Conservation (phyloP, 257 asterid genomes). For the Voacanga thouarsii region DNA sequence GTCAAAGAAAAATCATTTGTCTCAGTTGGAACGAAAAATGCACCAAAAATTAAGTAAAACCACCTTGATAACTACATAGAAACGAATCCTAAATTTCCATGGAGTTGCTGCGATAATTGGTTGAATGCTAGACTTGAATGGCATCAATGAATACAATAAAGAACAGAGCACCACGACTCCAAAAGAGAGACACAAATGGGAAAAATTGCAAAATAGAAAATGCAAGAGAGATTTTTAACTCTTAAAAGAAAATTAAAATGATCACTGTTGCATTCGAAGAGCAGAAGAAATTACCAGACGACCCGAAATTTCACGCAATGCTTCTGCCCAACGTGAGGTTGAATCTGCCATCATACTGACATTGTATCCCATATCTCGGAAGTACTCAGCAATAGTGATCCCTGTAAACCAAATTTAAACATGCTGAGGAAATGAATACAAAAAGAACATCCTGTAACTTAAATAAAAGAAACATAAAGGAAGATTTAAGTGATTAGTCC, state of each 20-base stretch:
- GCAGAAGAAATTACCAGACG: constrained; percentile 60
- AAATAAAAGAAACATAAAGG: neutral
- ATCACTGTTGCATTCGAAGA: neutral
- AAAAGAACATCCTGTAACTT: no score
- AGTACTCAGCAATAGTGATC: constrained; percentile 94
- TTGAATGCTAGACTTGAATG: neutral
- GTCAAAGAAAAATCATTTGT: neutral
- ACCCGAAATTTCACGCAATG: constrained; percentile 99
- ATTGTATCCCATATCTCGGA: constrained; percentile 99
- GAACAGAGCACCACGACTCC: neutral
- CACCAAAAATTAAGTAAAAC: neutral
- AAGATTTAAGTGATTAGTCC: no score
- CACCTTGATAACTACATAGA: neutral
- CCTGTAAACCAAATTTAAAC: constrained; percentile 52
- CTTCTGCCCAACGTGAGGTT: constrained; percentile 99
- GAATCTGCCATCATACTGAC: constrained; percentile 99
- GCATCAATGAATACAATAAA: neutral
- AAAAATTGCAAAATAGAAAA: neutral
- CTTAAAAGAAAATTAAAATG: neutral
- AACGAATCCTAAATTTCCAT: neutral
- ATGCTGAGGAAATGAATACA: constrained; percentile 11
- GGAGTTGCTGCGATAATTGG: neutral
- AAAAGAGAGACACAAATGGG: neutral
- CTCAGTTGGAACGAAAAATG: neutral
- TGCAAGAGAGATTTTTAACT: neutral